Evolutionary conservation across 83 land plant species (phyloP).

Genomic region (Larix sibirica): DNA sequence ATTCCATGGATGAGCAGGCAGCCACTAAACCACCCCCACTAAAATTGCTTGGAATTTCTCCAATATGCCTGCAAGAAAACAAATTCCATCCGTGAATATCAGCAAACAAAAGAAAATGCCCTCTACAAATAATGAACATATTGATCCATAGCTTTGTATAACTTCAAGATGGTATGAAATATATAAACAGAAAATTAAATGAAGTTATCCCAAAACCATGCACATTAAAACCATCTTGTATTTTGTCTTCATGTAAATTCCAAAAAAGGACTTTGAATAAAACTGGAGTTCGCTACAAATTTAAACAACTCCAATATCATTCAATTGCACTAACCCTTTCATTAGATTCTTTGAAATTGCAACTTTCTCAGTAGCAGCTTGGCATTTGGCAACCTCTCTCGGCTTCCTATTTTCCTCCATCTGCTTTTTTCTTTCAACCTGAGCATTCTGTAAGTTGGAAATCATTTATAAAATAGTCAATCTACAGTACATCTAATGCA

Average conservation of each 20-base stretch:
- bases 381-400: constrained; percentile 2
- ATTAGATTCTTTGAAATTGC: background rate
- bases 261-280: background rate
- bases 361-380: background rate
- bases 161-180: background rate
- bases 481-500: background rate
- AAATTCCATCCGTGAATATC: background rate
- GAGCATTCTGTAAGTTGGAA: background rate
- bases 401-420: constrained; percentile 1
- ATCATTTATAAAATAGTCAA: background rate
- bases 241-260: background rate
- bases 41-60: constrained; percentile 7
- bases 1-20: constrained; percentile 5
- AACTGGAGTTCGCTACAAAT: background rate
- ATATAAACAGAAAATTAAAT: background rate
- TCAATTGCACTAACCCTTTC: background rate
- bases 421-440: constrained; percentile 10
- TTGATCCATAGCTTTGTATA: background rate
- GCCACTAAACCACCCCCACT: background rate
- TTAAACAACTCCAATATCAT: background rate
- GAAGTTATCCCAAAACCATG: background rate
- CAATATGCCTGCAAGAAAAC: background rate
- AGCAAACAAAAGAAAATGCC: background rate
- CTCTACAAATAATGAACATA: background rate
- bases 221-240: background rate